A percentile compares a stretch with the other conserved stretches of the same genome.
These are phyloP conservation scores for Drosera capensis DNA, from an alignment of 148 eudicot species.

Conservation along the genomic window DNA sequence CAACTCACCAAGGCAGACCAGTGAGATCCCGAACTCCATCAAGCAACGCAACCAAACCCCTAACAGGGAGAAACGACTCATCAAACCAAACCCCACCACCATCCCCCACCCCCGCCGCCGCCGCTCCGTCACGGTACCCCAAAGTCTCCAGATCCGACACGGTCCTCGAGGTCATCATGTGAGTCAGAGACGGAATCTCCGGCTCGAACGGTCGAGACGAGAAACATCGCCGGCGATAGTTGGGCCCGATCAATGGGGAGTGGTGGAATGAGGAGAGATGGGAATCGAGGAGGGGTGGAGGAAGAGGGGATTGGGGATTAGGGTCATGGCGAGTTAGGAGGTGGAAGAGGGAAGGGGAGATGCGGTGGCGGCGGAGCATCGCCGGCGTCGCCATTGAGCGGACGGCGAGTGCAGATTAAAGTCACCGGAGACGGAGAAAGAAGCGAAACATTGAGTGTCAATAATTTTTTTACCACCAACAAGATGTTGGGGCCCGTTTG, in stretches of 20 bases:
- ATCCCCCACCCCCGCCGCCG: constrained; percentile 1
- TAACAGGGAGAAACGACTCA: constrained; percentile 37
- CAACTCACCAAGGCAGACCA: constrained; percentile 60
- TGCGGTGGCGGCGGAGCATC: not conserved
- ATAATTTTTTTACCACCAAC: too few species aligned
- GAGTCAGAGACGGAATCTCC: constrained; percentile 4
- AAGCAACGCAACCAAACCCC: constrained; percentile 30
- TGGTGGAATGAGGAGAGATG: not conserved
- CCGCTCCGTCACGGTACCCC: constrained; percentile 18
- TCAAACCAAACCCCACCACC: constrained; percentile 8
- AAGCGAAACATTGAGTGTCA: too few species aligned
- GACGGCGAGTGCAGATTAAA: not conserved
- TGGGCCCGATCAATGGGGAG: not conserved
- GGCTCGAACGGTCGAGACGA: constrained; percentile 16
- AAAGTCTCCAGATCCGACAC: constrained; percentile 18
- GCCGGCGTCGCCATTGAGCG: not conserved
- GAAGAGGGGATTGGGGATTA: not conserved
- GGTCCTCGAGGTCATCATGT: constrained; percentile 14
- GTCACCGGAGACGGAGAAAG: not conserved
- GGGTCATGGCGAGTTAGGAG: not conserved
- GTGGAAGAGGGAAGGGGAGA: not conserved
- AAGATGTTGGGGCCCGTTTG: too few species aligned
- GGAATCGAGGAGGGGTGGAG: not conserved
- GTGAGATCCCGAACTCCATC: constrained; percentile 41
- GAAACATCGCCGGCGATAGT: constrained; percentile 12